Evolutionary conservation across 2,329 filamentous ascomycete genomes (phyloP), one percentile per base, ranked within the genome.

Genomic region (Pseudomassariella vexata): DNA sequence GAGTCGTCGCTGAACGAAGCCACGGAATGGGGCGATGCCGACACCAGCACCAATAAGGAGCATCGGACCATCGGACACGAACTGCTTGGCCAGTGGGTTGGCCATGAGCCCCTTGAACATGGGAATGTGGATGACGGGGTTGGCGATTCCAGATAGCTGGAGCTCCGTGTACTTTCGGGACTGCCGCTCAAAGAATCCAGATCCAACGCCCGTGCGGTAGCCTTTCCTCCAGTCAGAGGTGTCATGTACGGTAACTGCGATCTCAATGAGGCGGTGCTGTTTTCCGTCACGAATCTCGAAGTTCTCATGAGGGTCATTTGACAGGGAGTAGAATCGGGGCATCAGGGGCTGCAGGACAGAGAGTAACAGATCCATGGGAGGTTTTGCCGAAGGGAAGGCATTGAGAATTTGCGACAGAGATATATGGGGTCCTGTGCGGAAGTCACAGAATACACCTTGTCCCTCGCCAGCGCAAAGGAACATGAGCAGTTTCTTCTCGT

Each of bases 41-140:
- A 98, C 92, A 34, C 92, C 92, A 5, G 92, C 92, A 19, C 92
- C 92, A 47, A 98, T 95, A 28, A 98, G 75, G 22, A 98, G 79
- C 92, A 98, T 98, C 0, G 92, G 92, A 0, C 92, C 92, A 55
- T 98, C 90, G 3, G 85, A 81, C 32, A 87, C 82, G 53, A 96
- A 98, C 53, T 95, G 80, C 53, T 82, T 83, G 9, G 89, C 92
- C 2, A 98, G 73, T 1, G 92, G 92, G 57, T 98, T 98, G 40
- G 88, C 82, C 92, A 98, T 98, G 25, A 98, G 70, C 1, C 92
- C 92, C 52, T 94, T 88, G 75, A 98, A 98, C 86, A 98, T 95
- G 48, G 92, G 92, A 5, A 96, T 68, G 46, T 85, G 79, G 11
- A 96, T 53, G 44, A 87, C 75, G 3, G 62, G 69, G 29, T 62